Percentiles rank a stretch among this genome's conserved stretches.
phyloP scores from a whole-genome alignment of 257 asterid species.

The Cynanchum wilfordii region DNA sequence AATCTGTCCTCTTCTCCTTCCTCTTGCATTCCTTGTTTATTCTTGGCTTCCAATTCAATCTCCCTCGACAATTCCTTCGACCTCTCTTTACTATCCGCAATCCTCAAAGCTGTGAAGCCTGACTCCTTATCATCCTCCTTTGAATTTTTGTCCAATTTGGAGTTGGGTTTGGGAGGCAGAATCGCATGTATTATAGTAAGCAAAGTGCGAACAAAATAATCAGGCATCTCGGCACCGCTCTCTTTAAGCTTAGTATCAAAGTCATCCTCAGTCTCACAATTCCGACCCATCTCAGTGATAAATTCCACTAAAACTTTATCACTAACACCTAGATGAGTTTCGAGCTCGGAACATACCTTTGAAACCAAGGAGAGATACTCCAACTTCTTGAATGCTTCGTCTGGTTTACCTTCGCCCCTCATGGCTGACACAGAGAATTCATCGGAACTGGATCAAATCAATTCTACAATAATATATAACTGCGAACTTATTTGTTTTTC shows the following conservation, averaged over 20 bases:
- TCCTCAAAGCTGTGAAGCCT: slow-evolving; percentile 50
- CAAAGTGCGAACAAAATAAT: slow-evolving; percentile 74
- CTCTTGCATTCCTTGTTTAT: slow-evolving; percentile 23
- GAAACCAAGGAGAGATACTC: slow-evolving; percentile 77
- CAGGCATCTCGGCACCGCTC: slow-evolving; percentile 79
- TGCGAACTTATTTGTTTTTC: too few relatives aligned
- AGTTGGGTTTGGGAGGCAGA: slow-evolving; percentile 51
- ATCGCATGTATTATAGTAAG: slow-evolving; percentile 83
- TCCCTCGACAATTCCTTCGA: slow-evolving; percentile 82
- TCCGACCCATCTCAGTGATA: slow-evolving; percentile 66
- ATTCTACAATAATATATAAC: too few relatives aligned
- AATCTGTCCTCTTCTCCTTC: slow-evolving; percentile 32
- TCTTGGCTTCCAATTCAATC: slow-evolving; percentile 57
- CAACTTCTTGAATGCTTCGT: slow-evolving; percentile 54
- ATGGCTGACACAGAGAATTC: slow-evolving; percentile 14
- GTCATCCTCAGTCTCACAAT: slow-evolving; percentile 46
- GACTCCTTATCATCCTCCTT: slow-evolving; percentile 34
- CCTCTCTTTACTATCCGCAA: slow-evolving; percentile 61
- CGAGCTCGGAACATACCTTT: slow-evolving; percentile 77
- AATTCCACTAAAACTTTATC: slow-evolving; percentile 79
- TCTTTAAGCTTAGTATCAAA: slow-evolving; percentile 61
- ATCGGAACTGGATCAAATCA: neutral
- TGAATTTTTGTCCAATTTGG: slow-evolving; percentile 32
- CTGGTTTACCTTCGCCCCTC: slow-evolving; percentile 39
- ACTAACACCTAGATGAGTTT: slow-evolving; percentile 60